Conservation (phyloP, 371 early-diverging fungal species). For the Rhizopus arrhizus region DNA sequence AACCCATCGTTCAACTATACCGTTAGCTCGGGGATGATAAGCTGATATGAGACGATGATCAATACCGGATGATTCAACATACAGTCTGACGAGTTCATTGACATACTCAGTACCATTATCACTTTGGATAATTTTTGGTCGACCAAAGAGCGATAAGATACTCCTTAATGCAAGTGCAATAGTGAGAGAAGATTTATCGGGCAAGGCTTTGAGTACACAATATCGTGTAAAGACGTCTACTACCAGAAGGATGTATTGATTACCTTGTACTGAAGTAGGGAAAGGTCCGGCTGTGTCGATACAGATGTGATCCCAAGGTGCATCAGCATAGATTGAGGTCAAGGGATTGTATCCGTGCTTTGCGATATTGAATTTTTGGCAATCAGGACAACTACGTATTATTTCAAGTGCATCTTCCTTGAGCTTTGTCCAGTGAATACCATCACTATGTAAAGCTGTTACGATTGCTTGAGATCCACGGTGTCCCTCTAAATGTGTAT, state of each 20-base stretch:
- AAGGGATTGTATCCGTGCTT: conserved; percentile 4
- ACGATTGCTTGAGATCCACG: neutral
- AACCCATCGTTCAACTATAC: too few relatives aligned
- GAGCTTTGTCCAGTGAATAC: conserved; percentile 7
- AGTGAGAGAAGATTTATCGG: too few relatives aligned
- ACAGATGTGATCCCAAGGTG: neutral
- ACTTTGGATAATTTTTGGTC: too few relatives aligned
- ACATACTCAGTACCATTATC: too few relatives aligned
- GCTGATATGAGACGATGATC: too few relatives aligned
- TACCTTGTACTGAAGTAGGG: neutral
- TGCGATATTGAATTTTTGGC: neutral
- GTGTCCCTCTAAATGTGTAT: neutral
- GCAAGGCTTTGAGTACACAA: neutral
- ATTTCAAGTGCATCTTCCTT: neutral
- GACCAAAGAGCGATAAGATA: too few relatives aligned
- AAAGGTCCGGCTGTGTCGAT: neutral
- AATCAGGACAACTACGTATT: neutral
- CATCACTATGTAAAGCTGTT: neutral
- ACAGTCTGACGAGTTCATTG: too few relatives aligned
- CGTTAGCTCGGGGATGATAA: too few relatives aligned
- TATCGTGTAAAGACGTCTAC: neutral
- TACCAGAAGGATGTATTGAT: neutral
- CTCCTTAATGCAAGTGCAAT: too few relatives aligned
- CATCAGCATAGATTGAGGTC: neutral
- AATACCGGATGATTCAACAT: too few relatives aligned